Percentiles rank a stretch among this genome's conserved stretches.
Evolutionary conservation across 2,329 filamentous ascomycete species (phyloP).

Genomic region (Calonectria leucothoes): DNA sequence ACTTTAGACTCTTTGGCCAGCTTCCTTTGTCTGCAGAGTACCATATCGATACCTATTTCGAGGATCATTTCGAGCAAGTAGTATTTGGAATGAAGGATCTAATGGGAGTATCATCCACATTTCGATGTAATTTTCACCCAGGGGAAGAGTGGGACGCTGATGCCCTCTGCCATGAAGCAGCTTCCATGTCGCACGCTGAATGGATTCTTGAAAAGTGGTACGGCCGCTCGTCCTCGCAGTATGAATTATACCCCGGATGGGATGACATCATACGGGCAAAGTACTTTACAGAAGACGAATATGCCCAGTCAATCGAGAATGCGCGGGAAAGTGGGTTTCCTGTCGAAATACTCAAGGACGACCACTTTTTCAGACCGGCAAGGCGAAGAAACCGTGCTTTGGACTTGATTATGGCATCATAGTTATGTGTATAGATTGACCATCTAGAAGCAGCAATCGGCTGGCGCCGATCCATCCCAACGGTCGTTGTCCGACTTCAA

Average conservation of each 20-base stretch:
- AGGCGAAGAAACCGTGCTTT: no score
- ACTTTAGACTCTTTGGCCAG: no score
- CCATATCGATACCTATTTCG: neutral
- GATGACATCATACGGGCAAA: neutral
- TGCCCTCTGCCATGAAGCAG: neutral
- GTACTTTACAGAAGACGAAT: neutral
- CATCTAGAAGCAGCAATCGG: neutral
- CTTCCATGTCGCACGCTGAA: neutral
- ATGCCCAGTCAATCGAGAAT: neutral
- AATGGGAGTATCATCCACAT: no score
- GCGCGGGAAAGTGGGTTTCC: neutral
- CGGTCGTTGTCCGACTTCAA: neutral
- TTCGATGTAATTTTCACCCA: neutral
- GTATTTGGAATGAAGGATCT: neutral
- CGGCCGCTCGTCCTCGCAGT: neutral
- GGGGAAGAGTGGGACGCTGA: neutral
- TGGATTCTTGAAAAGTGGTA: neutral
- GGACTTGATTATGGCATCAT: no score
- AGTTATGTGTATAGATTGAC: no score
- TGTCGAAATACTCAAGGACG: neutral
- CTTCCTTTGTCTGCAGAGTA: accelerated
- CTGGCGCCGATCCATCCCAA: neutral
- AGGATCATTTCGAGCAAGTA: neutral
- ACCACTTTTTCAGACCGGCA: no score
- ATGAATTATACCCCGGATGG: neutral